These are phyloP conservation scores for Fagus sylvatica DNA, from an alignment of 306 rosid species.

Conservation along the genomic window DNA sequence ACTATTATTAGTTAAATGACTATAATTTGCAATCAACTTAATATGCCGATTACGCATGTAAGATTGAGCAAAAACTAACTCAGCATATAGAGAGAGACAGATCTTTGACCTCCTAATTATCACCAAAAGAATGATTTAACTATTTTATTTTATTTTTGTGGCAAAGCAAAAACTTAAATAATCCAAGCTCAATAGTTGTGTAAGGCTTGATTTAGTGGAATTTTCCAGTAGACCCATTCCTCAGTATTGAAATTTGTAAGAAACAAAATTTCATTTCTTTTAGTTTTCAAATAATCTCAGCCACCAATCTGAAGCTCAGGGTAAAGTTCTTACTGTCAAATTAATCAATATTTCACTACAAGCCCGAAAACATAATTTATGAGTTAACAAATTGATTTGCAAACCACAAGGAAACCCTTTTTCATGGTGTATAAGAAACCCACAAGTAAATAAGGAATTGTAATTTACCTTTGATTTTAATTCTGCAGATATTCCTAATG, in stretches of 20 bases:
- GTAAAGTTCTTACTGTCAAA: neutral
- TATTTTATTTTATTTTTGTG: no score
- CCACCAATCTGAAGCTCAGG: neutral
- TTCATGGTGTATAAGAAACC: neutral
- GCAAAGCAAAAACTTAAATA: neutral
- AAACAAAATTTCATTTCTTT: neutral
- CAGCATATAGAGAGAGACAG: neutral
- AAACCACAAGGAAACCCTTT: neutral
- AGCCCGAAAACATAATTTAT: neutral
- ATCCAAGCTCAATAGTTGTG: neutral
- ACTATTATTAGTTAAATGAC: neutral
- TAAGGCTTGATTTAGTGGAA: neutral
- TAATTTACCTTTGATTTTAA: slow-evolving; percentile 65
- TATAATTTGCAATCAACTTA: neutral
- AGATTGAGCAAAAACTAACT: neutral
- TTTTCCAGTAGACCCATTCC: neutral
- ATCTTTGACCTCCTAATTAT: neutral
- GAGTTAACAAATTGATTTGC: neutral
- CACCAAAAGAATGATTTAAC: neutral
- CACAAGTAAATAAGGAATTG: neutral
- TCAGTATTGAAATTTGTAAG: neutral
- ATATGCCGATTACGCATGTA: neutral
- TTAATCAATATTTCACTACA: neutral
- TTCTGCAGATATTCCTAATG: slow-evolving; percentile 93
- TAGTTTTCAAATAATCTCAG: neutral